phyloP scores from a whole-genome alignment of 1,284 basidiomycete species.

The Rhodotorula sp. region DNA sequence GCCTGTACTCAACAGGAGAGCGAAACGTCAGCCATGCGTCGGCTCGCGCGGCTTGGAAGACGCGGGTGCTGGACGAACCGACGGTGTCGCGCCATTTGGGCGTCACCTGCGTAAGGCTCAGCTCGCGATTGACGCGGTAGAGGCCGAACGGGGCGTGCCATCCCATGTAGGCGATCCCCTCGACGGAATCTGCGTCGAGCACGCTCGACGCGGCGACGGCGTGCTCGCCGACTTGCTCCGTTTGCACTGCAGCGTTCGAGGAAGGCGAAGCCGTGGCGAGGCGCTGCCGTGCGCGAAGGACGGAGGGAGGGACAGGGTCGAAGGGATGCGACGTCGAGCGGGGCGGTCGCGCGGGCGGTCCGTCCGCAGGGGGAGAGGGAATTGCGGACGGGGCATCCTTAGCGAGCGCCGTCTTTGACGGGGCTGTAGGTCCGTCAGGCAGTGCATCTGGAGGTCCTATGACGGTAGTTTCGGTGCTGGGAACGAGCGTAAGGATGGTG shows the following conservation, averaged over 20 bases:
- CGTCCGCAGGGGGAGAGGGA: too few species aligned
- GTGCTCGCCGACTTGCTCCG: slow-evolving; percentile 14
- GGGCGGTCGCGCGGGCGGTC: too few species aligned
- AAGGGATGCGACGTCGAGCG: too few species aligned
- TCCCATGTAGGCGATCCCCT: slow-evolving; percentile 10
- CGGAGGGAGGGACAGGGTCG: not conserved
- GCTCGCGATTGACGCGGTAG: slow-evolving; percentile 21
- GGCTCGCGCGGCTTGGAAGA: too few species aligned
- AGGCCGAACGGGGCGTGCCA: slow-evolving; percentile 3
- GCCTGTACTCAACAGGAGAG: not conserved
- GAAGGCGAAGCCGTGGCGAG: not conserved
- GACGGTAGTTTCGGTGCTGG: not conserved
- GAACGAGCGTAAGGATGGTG: not conserved
- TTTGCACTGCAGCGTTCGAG: too few species aligned
- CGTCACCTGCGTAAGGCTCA: slow-evolving; percentile 17
- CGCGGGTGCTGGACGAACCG: not conserved
- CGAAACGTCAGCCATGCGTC: not conserved
- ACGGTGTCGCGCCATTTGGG: slow-evolving; percentile 13
- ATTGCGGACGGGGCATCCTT: too few species aligned
- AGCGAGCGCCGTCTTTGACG: too few species aligned
- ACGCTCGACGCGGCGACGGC: slow-evolving; percentile 12
- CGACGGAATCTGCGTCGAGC: slow-evolving; percentile 8
- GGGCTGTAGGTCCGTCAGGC: too few species aligned
- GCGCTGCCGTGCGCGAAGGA: not conserved
- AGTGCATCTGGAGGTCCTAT: not conserved